phyloP scores from a whole-genome alignment of 352 stramenopile genomes.

The Phytophthora pisi region DNA sequence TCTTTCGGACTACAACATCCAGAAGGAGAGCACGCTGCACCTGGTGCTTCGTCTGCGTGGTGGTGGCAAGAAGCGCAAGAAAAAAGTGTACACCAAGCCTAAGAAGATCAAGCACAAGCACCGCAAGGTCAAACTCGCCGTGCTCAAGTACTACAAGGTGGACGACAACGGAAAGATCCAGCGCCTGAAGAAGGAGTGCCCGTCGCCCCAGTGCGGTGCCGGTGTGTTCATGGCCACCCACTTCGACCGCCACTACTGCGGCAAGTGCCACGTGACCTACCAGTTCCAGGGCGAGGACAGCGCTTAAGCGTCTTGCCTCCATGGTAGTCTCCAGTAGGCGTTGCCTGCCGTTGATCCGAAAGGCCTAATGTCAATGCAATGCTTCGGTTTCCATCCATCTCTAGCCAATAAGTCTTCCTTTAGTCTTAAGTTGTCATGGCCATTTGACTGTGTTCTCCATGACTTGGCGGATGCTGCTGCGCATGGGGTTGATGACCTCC shows the following conservation, averaged over 20 bases:
- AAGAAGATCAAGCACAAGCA: constrained; percentile 99
- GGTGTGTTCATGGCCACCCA: constrained; percentile 99
- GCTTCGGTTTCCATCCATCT: constrained; percentile 47
- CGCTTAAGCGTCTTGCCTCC: constrained; percentile 43
- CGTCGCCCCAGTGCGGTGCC: constrained; percentile 93
- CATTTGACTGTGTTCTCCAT: constrained; percentile 49
- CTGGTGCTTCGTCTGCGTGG: constrained; percentile 96
- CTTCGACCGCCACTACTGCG: constrained; percentile 99
- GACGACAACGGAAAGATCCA: constrained; percentile 97
- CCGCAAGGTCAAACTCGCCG: constrained; percentile 97
- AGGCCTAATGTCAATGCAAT: constrained; percentile 43
- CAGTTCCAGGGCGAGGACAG: constrained; percentile 86
- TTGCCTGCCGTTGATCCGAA: constrained; percentile 22
- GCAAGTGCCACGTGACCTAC: constrained; percentile 98
- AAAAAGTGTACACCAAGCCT: constrained; percentile 99
- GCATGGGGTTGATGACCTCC: constrained; percentile 64
- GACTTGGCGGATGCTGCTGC: constrained; percentile 55
- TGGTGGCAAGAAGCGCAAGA: constrained; percentile 99
- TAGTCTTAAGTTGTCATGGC: neutral
- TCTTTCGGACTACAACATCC: constrained; percentile 95
- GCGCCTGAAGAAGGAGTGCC: constrained; percentile 98
- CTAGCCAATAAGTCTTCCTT: constrained; percentile 2
- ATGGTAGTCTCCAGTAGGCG: constrained; percentile 27
- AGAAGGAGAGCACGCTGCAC: constrained; percentile 98
- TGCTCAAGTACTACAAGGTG: constrained; percentile 98